Evolutionary conservation across 2,329 filamentous ascomycete species (phyloP).

Genomic region (Curvularia hawaiiensis): DNA sequence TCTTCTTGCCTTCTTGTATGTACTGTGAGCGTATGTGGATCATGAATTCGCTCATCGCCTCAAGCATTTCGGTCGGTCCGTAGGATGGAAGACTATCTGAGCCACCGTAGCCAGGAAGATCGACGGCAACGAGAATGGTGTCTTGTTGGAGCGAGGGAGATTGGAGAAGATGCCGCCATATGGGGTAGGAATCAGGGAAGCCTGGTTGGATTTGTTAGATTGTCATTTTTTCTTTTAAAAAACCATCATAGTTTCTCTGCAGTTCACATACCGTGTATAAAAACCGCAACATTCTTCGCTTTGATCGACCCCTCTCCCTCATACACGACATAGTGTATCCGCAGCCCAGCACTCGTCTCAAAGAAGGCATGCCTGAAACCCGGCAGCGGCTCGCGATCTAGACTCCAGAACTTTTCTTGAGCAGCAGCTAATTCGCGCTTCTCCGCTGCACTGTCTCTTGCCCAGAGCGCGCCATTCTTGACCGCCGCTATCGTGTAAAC

Average conservation of each 20-base stretch:
- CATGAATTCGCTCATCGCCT: constrained; percentile 60
- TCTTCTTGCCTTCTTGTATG: constrained; percentile 27
- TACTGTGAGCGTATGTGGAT: constrained; percentile 56
- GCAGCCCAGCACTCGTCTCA: constrained; percentile 54
- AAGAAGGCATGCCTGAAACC: constrained; percentile 59
- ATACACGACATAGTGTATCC: constrained; percentile 61
- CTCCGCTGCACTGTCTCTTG: constrained; percentile 33
- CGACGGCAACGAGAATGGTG: constrained; percentile 57
- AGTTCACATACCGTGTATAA: constrained; percentile 54
- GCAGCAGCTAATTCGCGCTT: constrained; percentile 46
- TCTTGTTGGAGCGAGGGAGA: constrained; percentile 48
- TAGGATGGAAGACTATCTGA: constrained; percentile 59
- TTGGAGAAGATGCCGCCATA: constrained; percentile 58
- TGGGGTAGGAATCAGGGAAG: constrained; percentile 63
- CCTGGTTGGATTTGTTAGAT: constrained; percentile 30
- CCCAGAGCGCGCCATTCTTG: constrained; percentile 37
- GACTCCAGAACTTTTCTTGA: constrained; percentile 59
- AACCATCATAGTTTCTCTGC: background rate
- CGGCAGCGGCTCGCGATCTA: constrained; percentile 52
- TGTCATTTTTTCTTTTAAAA: background rate
- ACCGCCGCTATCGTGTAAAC: constrained; percentile 30
- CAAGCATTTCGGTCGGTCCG: constrained; percentile 57
- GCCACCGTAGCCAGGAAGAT: constrained; percentile 64
- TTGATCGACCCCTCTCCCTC: constrained; percentile 9
- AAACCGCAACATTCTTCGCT: constrained; percentile 54